Conservation (phyloP, 1,284 basidiomycete species). For the Athelia sp. region DNA sequence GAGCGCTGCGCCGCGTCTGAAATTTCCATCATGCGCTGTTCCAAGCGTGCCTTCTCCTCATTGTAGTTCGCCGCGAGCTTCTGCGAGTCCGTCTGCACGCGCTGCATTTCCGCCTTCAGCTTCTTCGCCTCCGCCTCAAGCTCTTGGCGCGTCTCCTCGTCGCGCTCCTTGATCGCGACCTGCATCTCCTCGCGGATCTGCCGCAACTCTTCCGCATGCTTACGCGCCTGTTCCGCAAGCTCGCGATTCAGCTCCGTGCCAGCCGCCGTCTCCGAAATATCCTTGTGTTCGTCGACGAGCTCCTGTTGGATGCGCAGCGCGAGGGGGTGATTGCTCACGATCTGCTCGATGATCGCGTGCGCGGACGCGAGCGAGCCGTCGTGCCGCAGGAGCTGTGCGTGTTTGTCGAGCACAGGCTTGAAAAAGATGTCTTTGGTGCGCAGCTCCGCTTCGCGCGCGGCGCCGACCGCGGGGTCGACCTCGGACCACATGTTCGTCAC, state of each 20-base stretch:
- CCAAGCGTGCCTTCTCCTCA: constrained; percentile 8
- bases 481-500: constrained; percentile 50
- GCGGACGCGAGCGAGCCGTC: constrained; percentile 27
- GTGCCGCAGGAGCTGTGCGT: constrained; percentile 35
- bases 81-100: constrained; percentile 14
- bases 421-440: constrained; percentile 38
- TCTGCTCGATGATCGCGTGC: constrained; percentile 26
- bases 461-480: constrained; percentile 29
- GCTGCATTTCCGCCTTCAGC: constrained; percentile 11
- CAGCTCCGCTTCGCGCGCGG: constrained; percentile 36
- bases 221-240: constrained; percentile 26
- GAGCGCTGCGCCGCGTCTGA: constrained; percentile 1
- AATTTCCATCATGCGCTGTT: constrained; percentile 6
- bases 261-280: constrained; percentile 31
- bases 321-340: constrained; percentile 25
- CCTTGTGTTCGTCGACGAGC: constrained; percentile 22
- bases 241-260: constrained; percentile 26
- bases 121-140: constrained; percentile 14
- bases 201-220: constrained; percentile 32
- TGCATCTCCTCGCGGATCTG: constrained; percentile 13
- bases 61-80: constrained; percentile 9
- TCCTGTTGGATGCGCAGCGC: constrained; percentile 21
- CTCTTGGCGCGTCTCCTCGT: constrained; percentile 16
- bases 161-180: constrained; percentile 10
- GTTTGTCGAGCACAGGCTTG: constrained; percentile 38